phyloP scores from a whole-genome alignment of 2,329 filamentous ascomycete genomes.

The Myriosclerotinia duriaeana region DNA sequence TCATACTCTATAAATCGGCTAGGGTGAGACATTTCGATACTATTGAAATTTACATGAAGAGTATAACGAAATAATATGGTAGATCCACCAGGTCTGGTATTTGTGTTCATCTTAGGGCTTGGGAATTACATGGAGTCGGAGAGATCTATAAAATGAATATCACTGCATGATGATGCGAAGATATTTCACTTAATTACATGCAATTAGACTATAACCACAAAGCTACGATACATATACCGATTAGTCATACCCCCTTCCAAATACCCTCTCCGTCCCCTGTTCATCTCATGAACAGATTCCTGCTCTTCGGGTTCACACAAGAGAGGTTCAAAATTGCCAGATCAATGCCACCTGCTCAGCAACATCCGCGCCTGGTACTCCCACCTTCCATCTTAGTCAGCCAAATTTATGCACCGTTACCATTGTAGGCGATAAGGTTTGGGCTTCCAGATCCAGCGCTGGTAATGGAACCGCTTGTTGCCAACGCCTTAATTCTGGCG shows the following conservation, averaged over 20 bases:
- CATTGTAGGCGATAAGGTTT: conserved; percentile 59
- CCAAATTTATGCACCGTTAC: conserved; percentile 41
- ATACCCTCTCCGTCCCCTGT: background rate
- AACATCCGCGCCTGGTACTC: background rate
- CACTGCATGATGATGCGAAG: background rate
- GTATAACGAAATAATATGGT: background rate
- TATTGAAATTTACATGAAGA: background rate
- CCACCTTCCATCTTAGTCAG: background rate
- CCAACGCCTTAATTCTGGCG: conserved; percentile 42
- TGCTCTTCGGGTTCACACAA: background rate
- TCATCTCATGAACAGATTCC: background rate
- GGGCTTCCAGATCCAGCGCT: conserved; percentile 45
- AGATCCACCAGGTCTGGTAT: too few species aligned
- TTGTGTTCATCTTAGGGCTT: background rate
- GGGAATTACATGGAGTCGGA: too few species aligned
- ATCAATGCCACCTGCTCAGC: background rate
- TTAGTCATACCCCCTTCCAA: background rate
- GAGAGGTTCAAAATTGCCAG: background rate
- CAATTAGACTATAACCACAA: background rate
- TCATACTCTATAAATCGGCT: too few species aligned
- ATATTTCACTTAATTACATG: background rate
- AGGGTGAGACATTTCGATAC: background rate
- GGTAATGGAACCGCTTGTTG: conserved; percentile 45
- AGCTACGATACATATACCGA: background rate
- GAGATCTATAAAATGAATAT: background rate